Percentiles rank a stretch among this genome's conserved stretches.
phyloP scores from a whole-genome alignment of 129 eudicot genomes.

The Centaurea solstitialis region DNA sequence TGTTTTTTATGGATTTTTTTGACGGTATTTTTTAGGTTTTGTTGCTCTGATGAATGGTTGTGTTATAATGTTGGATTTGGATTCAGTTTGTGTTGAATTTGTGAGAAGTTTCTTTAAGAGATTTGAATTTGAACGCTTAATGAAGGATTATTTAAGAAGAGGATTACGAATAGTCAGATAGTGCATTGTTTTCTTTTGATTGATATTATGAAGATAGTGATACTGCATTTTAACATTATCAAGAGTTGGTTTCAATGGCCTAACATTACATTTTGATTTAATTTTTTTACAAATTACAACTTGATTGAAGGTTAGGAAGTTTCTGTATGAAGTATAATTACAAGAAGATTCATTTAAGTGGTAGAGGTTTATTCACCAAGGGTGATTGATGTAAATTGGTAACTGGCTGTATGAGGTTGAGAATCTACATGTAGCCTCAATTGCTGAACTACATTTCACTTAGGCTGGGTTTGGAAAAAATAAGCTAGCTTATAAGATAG shows the following conservation, averaged over 20 bases:
- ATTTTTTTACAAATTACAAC: neutral
- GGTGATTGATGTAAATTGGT: neutral
- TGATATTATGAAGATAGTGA: neutral
- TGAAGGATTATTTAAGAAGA: neutral
- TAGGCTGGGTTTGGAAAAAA: too few species aligned
- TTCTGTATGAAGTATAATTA: neutral
- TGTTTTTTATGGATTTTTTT: neutral
- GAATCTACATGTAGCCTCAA: neutral
- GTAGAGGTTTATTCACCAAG: neutral
- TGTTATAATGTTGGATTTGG: neutral
- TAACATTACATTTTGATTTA: neutral
- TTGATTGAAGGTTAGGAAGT: neutral
- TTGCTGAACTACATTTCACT: neutral
- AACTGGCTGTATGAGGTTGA: conserved; percentile 7
- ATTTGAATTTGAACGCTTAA: neutral
- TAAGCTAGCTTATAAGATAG: too few species aligned
- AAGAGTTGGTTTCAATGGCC: neutral
- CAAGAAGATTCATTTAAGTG: neutral
- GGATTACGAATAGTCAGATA: neutral
- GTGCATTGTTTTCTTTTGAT: neutral
- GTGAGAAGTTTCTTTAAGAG: neutral
- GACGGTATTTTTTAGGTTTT: neutral
- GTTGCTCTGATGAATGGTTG: conserved; percentile 4
- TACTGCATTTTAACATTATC: conserved; percentile 21
- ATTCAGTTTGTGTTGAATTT: neutral